Evolutionary conservation across 2,329 filamentous ascomycete genomes (phyloP), one percentile per base, ranked within the genome.

Genomic region (Phaeosphaeria sp.): DNA sequence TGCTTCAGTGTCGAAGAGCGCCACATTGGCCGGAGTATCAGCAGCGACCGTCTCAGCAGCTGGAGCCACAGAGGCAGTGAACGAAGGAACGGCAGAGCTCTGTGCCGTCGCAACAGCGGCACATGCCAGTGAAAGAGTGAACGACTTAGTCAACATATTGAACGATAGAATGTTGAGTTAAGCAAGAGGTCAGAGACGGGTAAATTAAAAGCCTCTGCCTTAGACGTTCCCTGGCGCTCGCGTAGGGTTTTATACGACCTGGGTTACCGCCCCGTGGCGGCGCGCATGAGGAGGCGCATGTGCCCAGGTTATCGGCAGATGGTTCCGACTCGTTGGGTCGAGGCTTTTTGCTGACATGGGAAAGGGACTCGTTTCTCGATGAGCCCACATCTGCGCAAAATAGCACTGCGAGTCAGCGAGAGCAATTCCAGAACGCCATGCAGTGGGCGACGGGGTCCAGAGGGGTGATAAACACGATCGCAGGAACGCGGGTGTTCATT

Each of bases 31-130:
- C 13, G 59, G 55, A 13, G 63, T 70, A 33, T 62, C 50, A n/a
- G 55, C 33, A 49, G 63, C 55, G 30, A 72, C 59, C 2, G 65
- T 69, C 33, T 70, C 67, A 1, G 67, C 68, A 40, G 71, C 72
- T 39, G 72, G 70, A 24, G 65, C 59, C 24, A 72, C 44, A 9
- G 63, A 61, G 20, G 61, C 53, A 33, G 61, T 58, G 25, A 60
- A 48, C n/a, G 68, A 65, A 45, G 63, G 61, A 49, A 24, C 30
- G 21, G n/a, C 43, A 18, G 50, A 53, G 48, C 46, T 57, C 51
- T 68, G 67, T 48, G 67, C 68, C 6, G 30, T 48, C 20, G 51
- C 51, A 2, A 72, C 36, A 47, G 62, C 61, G 22, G 58, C 61
- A 51, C 47, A 64, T 40, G 63, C 51, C 21, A 67, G 39, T 25